Percentiles rank a stretch among this genome's conserved stretches.
phyloP scores from a whole-genome alignment of 345 rosid species.

The Excoecaria cochinchinensis region DNA sequence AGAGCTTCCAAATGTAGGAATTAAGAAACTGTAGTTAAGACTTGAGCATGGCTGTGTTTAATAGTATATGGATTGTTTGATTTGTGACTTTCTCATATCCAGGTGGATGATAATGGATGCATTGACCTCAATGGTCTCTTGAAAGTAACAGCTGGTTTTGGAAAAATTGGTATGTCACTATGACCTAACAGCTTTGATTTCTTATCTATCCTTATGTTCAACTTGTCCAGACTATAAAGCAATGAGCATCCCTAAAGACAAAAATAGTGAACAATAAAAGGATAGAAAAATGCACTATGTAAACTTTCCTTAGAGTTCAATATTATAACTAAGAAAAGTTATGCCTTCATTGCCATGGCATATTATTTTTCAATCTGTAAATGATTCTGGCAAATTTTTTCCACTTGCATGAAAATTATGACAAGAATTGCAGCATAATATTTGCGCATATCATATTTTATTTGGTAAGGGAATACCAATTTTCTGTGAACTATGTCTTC shows the following conservation, averaged over 20 bases:
- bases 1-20: background rate
- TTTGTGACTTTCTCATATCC: background rate
- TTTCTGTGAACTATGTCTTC: background rate
- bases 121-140: conserved; percentile 57
- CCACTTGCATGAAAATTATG: background rate
- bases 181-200: background rate
- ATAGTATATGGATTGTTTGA: background rate
- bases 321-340: background rate
- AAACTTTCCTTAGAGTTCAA: background rate
- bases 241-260: background rate
- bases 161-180: conserved; percentile 43
- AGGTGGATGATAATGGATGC: conserved; percentile 60
- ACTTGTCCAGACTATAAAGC: background rate
- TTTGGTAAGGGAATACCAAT: background rate
- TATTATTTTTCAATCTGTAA: background rate
- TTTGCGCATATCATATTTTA: background rate
- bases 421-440: background rate
- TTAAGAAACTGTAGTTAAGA: background rate
- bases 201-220: background rate
- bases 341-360: background rate
- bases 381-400: background rate
- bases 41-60: background rate
- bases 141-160: conserved; percentile 61
- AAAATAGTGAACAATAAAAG: background rate
- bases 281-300: background rate